A percentile compares a stretch with the other conserved stretches of the same genome.
Conservation (phyloP, 108 stramenopile species). For the Pinguiococcus pyrenoidosus region DNA sequence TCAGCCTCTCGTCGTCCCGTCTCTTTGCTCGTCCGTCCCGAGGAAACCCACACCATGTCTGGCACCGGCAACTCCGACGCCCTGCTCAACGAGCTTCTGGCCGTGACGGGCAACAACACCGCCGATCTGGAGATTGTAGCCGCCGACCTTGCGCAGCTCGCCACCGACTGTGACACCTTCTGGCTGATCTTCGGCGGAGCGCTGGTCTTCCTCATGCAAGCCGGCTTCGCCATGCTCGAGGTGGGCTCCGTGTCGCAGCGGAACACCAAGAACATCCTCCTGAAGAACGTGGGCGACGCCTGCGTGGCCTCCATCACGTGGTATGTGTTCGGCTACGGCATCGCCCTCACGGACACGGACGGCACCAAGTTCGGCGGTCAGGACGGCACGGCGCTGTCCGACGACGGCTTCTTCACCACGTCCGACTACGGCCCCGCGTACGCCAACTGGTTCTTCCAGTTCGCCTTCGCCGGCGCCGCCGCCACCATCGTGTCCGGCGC, state of each 20-base stretch:
- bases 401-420: neutral
- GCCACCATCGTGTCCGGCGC: constrained; percentile 30
- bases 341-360: no score
- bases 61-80: neutral
- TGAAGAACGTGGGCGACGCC: constrained; percentile 22
- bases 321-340: constrained; percentile 27
- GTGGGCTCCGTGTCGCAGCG: constrained; percentile 25
- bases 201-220: constrained; percentile 18
- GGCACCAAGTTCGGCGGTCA: no score
- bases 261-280: constrained; percentile 22
- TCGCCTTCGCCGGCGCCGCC: constrained; percentile 33
- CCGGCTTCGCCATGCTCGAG: constrained; percentile 15
- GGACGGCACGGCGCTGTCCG: no score
- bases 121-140: neutral
- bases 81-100: neutral
- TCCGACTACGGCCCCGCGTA: constrained; percentile 1
- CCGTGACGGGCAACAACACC: no score
- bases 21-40: neutral
- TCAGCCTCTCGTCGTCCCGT: neutral
- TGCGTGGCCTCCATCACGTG: constrained; percentile 22
- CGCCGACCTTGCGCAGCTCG: neutral
- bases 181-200: constrained; percentile 4
- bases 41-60: neutral
- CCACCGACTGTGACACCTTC: constrained; percentile 1
- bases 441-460: constrained; percentile 25